phyloP scores from a whole-genome alignment of 768 basidiomycete genomes.

The Lanmaoa pseudosensibilis region DNA sequence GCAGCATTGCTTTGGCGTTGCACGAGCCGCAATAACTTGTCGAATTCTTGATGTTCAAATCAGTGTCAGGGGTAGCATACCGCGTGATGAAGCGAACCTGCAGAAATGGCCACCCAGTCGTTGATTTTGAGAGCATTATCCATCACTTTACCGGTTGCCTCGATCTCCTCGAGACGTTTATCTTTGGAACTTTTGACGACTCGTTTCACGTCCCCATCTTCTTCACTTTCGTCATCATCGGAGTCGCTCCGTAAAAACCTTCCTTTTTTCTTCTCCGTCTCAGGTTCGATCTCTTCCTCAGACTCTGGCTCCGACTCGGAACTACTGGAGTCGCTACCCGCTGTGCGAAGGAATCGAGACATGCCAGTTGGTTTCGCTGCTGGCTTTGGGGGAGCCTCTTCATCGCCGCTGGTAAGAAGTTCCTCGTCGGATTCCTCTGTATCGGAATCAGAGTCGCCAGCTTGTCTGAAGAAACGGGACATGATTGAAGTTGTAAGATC shows the following conservation, averaged over 20 bases:
- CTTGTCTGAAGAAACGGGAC: constrained; percentile 90
- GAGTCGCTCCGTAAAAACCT: constrained; percentile 46
- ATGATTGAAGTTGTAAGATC: constrained; percentile 41
- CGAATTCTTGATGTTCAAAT: constrained; percentile 70
- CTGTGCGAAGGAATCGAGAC: constrained; percentile 75
- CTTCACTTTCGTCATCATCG: constrained; percentile 52
- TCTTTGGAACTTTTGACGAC: constrained; percentile 84
- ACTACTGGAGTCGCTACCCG: constrained; percentile 54
- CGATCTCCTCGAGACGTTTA: constrained; percentile 93
- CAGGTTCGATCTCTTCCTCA: constrained; percentile 57
- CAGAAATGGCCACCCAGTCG: constrained; percentile 92
- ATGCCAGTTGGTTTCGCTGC: constrained; percentile 43
- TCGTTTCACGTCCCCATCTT: constrained; percentile 72
- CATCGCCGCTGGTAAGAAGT: constrained; percentile 69
- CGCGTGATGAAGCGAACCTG: constrained; percentile 51
- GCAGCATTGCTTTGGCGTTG: constrained; percentile 82
- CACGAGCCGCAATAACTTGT: constrained; percentile 90
- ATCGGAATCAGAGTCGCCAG: constrained; percentile 77
- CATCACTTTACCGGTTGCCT: constrained; percentile 85
- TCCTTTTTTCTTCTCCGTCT: constrained; percentile 39
- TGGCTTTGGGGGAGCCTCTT: constrained; percentile 49
- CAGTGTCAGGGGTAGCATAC: constrained; percentile 1
- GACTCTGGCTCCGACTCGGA: constrained; percentile 55
- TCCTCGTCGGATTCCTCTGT: constrained; percentile 75
- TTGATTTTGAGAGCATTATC: constrained; percentile 95